Base-by-base conservation (phyloP, 768 basidiomycete species). In the Serendipita indica region DNA sequence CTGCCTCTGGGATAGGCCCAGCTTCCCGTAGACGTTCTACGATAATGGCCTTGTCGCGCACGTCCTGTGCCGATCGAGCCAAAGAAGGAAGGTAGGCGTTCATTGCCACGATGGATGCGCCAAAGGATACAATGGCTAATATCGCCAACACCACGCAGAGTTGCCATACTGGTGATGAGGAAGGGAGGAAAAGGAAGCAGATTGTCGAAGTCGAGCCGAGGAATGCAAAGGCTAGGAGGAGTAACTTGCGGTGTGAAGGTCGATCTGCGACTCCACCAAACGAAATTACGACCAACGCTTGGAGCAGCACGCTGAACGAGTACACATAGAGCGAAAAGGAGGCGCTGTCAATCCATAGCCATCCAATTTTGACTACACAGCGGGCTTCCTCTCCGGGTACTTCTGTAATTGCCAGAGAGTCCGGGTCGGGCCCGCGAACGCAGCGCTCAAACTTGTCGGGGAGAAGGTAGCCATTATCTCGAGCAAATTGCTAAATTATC, bases 241-340 rank as follows among this genome's bases (percentile, higher is more conserved):
- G 74, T 2, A 75, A 75, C 67, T 93, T 93, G 33, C 94, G 81
- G 64, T 82, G 81, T 2, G 78, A 70, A 0, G 79, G 82, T 62
- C 87, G 81, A 70, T 98, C 90, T 1, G 93, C 94, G 58, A 94
- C 82, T 14, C 82, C 82, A 4, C 90, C 89, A 77, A 96, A 87
- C 3, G 93, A 92, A 58, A 99, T 91, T 35, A 99, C 91, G 0
- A 85, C 89, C n/a, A 97, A 65, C 0, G 92, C 93, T 67, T 97
- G 93, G 0, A 94, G 69, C 0, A 85, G 84, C 0, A 97, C 93
- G 0, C 88, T 89, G 13, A 82, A 73, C 0, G 93, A 96, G 69
- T 90, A 87, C 30, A 84, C 78, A 67, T 94, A 92, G 33, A 99
- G 74, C 64, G 91, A 92, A 68, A 91, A 94, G 66, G 89, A 91